Evolutionary conservation across 345 rosid species (phyloP).

Genomic region (Cochlearia excelsa): DNA sequence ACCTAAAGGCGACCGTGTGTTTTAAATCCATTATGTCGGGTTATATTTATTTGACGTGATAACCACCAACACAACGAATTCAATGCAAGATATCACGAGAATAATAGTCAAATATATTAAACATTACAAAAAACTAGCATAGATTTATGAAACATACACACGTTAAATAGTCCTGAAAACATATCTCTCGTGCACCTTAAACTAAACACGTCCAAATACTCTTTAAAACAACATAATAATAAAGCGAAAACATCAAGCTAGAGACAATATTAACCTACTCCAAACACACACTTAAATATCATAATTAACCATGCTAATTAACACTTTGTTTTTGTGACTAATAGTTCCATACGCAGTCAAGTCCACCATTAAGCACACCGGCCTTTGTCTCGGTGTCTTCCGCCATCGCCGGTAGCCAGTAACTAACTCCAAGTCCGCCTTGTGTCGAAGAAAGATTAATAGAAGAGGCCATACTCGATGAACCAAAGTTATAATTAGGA

Average conservation of each 20-base stretch:
- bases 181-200: too few species aligned
- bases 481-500: constrained; percentile 43
- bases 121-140: too few species aligned
- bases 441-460: constrained; percentile 26
- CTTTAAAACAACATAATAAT: too few species aligned
- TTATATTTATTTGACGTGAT: not conserved
- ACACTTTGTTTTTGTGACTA: constrained; percentile 18
- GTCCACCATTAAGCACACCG: constrained; percentile 50
- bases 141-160: too few species aligned
- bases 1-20: constrained; percentile 11
- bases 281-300: too few species aligned
- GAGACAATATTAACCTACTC: too few species aligned
- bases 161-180: too few species aligned
- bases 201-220: too few species aligned
- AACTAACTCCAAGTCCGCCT: constrained; percentile 33
- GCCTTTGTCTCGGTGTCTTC: constrained; percentile 45
- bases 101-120: too few species aligned
- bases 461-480: constrained; percentile 23
- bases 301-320: not conserved
- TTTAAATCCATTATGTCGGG: constrained; percentile 20
- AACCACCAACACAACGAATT: too few species aligned
- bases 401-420: constrained; percentile 34
- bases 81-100: too few species aligned
- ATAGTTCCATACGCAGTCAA: constrained; percentile 75
- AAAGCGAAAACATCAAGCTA: too few species aligned